A percentile compares a stretch with the other conserved stretches of the same genome.
These are phyloP conservation scores for Wallacemonas collosoma DNA, from an alignment of 208 protist genomes.

Conservation along the genomic window DNA sequence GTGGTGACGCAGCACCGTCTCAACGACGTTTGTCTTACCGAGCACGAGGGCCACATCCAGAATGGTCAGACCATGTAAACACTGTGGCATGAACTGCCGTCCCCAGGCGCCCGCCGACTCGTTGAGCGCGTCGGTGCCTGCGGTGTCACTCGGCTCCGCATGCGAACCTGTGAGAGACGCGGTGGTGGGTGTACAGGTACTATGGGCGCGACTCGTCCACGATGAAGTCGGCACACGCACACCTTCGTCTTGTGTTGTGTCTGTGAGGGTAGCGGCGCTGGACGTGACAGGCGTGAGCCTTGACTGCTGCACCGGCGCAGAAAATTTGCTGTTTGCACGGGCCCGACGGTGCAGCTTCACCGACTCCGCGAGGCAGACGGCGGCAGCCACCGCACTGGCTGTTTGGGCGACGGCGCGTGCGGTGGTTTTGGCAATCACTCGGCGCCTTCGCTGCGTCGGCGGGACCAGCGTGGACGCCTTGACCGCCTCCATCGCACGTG, in stretches of 20 bases:
- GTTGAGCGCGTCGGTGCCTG: not conserved
- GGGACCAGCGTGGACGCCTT: constrained; percentile 7
- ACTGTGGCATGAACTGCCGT: constrained; percentile 26
- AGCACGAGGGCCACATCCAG: constrained; percentile 38
- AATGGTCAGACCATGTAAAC: constrained; percentile 31
- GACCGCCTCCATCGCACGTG: constrained; percentile 1
- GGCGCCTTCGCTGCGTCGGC: not conserved
- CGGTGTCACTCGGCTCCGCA: constrained; percentile 1
- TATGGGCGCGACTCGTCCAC: no score
- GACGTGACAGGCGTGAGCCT: no score
- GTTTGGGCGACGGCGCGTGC: constrained; percentile 3
- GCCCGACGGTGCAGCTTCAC: not conserved
- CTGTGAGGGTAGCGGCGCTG: no score
- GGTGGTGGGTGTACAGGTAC: constrained; percentile 4
- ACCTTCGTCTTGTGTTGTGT: no score
- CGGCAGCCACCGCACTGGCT: not conserved
- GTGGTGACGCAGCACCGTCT: constrained; percentile 12
- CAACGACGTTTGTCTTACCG: constrained; percentile 25
- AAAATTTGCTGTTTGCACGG: not conserved
- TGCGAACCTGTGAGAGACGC: constrained; percentile 12
- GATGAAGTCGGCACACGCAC: no score
- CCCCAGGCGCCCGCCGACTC: constrained; percentile 5
- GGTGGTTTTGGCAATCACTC: constrained; percentile 7
- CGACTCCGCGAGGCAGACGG: not conserved
- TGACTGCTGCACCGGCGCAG: no score